Evolutionary conservation across 75 land plant genomes (phyloP).

Genomic region (Isoetes taiwanensis): DNA sequence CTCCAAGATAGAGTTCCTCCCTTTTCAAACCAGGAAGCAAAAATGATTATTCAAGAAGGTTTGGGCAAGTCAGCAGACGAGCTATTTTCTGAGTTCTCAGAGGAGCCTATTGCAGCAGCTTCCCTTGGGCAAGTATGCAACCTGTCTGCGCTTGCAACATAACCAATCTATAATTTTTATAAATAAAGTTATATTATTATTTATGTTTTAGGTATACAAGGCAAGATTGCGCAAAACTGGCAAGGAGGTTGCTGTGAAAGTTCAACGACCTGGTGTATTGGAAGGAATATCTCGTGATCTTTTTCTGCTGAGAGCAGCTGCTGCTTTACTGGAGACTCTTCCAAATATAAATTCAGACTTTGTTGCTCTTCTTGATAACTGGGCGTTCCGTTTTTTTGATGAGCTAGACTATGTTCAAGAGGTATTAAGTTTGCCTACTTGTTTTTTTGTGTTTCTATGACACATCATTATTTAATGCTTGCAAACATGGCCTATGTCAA

Average conservation of each 20-base stretch:
- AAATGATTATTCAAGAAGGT: slow-evolving; percentile 21
- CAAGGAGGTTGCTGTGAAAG: slow-evolving; percentile 35
- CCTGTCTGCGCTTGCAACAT: background rate
- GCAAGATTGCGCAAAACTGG: slow-evolving; percentile 22
- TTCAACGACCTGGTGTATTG: slow-evolving; percentile 39
- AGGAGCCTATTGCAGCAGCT: slow-evolving; percentile 35
- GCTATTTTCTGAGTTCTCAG: slow-evolving; percentile 22
- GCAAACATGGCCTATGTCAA: too few species aligned
- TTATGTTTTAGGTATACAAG: slow-evolving; percentile 27
- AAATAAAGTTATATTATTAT: background rate
- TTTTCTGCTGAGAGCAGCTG: slow-evolving; percentile 23
- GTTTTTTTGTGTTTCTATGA: too few species aligned
- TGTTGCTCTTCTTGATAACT: slow-evolving; percentile 39
- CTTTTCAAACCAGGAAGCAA: slow-evolving; percentile 23
- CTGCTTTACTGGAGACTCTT: slow-evolving; percentile 12
- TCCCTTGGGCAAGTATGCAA: slow-evolving; percentile 33
- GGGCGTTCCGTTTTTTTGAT: slow-evolving; percentile 43
- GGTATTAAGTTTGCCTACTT: slow-evolving; percentile 20
- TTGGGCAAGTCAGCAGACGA: slow-evolving; percentile 29
- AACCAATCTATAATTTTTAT: background rate
- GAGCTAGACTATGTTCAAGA: slow-evolving; percentile 41
- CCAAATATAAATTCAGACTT: slow-evolving; percentile 25
- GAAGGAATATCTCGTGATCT: slow-evolving; percentile 39
- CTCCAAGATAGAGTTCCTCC: slow-evolving; percentile 37
- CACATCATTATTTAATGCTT: too few species aligned